A percentile compares a stretch with the other conserved stretches of the same genome.
phyloP scores from a whole-genome alignment of 2,329 filamentous ascomycete species.

The Trichoderma arundinaceum region DNA sequence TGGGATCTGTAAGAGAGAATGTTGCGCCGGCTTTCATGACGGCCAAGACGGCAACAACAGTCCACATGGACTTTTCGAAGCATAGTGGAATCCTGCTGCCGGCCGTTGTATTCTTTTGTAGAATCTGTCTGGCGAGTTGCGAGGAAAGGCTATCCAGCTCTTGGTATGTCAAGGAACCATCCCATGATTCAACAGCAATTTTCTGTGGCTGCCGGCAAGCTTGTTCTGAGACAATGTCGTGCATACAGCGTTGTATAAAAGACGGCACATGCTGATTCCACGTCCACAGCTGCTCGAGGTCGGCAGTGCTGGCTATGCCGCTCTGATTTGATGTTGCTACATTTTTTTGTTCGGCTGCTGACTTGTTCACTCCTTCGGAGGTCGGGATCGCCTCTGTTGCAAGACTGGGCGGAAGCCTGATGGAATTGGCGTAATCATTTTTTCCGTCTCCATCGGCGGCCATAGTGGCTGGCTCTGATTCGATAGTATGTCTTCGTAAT shows the following conservation, averaged over 20 bases:
- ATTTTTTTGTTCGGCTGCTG: background rate
- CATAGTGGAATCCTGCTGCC: conserved; percentile 56
- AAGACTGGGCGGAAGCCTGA: background rate
- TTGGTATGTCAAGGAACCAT: conserved; percentile 54
- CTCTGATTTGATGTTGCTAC: background rate
- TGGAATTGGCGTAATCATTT: background rate
- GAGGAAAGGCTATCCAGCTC: conserved; percentile 53
- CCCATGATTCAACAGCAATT: conserved; percentile 56
- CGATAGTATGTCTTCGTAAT: background rate
- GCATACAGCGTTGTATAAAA: conserved; percentile 51
- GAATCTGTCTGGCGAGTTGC: conserved; percentile 49
- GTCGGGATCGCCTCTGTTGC: background rate
- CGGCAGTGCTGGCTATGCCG: background rate
- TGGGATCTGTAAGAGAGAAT: conserved; percentile 55
- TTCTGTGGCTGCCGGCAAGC: conserved; percentile 46
- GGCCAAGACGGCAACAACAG: conserved; percentile 52
- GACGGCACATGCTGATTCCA: conserved; percentile 54
- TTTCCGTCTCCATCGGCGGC: conserved; percentile 17
- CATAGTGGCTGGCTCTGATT: conserved; percentile 3
- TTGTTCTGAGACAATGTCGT: conserved; percentile 52
- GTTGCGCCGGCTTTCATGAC: conserved; percentile 57
- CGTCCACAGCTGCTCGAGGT: conserved; percentile 51
- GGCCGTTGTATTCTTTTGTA: conserved; percentile 44
- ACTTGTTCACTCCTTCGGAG: background rate
- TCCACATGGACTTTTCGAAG: conserved; percentile 57